Evolutionary conservation across 257 asterid genomes (phyloP), one percentile per base, ranked within the genome.

Genomic region (Ocimum tenuiflorum): DNA sequence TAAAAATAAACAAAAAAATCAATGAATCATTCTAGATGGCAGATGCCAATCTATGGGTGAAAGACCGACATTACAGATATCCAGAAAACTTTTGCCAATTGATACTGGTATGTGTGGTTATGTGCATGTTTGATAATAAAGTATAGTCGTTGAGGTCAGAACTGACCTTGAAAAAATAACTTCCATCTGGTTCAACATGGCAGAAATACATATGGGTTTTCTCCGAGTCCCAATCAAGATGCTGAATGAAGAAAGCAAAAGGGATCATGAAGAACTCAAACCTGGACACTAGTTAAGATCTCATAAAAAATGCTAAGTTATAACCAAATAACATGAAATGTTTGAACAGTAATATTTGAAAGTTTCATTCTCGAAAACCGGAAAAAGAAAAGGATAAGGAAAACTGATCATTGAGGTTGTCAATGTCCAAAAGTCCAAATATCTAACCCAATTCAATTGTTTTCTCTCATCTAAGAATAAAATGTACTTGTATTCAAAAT

Each of bases 81-180:
- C 47, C 48, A 33, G 10, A 42, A 14, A 35, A 22, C 60, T 19
- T 45, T 29, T 23, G 7, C 5, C 15, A 51, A 33, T 38, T 11
- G 29, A 10, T 9, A 35, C 10, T 38, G 31, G 18, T 18, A 47
- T 36, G 45, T 46, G 29, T 5, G 59, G 58, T 8, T 41, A 31
- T 11, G 18, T 13, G 14, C 50, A 13, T 27, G 18, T n/a, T 9
- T 14, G 14, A 72, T 38, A 12, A 52, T 15, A 23, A 59, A 49
- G 23, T n/a, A 5, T 3, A 24, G 7, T 53, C 22, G 54, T 22
- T 7, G 17, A 56, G 57, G 49, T 46, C 51, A 43, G 33, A 15
- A 73, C 90, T 65, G 70, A 88, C 97, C 96, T 86, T 80, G 61
- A 91, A 83, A 75, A 60, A 36, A 65, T 71, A 79, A 59, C 84